Base-by-base conservation (phyloP, 2,329 filamentous ascomycete species). In the Cryphonectria radicalis region DNA sequence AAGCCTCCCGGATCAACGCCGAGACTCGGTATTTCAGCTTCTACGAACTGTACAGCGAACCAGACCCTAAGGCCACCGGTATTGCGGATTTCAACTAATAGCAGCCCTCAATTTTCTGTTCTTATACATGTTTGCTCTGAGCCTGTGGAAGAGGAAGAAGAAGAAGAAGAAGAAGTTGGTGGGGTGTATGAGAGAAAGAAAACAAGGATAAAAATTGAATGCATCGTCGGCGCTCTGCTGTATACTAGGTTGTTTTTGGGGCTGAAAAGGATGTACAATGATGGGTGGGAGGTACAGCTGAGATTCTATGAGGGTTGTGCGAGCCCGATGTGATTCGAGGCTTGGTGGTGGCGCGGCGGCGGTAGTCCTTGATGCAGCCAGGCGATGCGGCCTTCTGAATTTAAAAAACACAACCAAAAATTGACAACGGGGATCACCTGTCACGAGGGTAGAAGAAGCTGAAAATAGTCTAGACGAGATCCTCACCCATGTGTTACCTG, bases 31-130 rank as follows among this genome's bases (percentile, higher is more conserved):
- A 85, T 76, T 80, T 83, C 69, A 85, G 80, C 72, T 90, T 86
- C 75, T 90, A 87, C 74, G 83, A 89, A 75, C 82, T 85, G 42
- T 84, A 87, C 67, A 77, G 75, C 53, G 86, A 87, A 63, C 81
- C 84, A 2, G 82, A 84, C 64, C 74, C 82, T 14, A 83, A 82
- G 60, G 83, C 84, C 0, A 84, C 84, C 73, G 88, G 87, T 4
- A 83, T 82, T 3, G 86, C 85, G 8, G 79, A 82, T 63, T 90
- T 89, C 76, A 82, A 89, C 78, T 88, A 82, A 71, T 67, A 53
- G 32, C 50, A 40, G 53, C 1, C 43, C 19, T 46, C n/a, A 37
- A 37, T 50, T 60, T 66, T 40, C 70, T 42, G 17, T 50, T 25
- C 35, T 55, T 53, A 37, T 67, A 67, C 25, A 62, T 37, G 4